Evolutionary conservation across 306 rosid species (phyloP), one percentile per base, ranked within the genome.

Genomic region (Sicyos edulis): DNA sequence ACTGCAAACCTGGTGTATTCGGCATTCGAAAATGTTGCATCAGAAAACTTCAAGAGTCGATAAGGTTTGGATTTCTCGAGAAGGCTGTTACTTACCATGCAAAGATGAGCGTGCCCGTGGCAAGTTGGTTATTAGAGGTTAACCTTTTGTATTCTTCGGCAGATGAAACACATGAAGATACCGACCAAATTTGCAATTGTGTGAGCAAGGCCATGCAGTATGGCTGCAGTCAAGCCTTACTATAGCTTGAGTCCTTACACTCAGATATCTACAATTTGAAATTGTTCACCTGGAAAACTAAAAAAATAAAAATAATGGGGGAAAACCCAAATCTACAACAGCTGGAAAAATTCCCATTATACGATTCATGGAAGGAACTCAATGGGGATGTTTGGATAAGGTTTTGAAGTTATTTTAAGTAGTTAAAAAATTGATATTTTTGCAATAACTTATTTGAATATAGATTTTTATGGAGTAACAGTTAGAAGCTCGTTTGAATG

Each of bases 211-310:
- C 40, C 82, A 61, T 88, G 78, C 29, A 26, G 29, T 26, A 26
- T 77, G 0, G 87, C 78, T 42, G 99, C 97, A 51, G 86, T 84
- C 68, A 91, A 26, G 16, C 97, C 97, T 37, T 88, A 79, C 81
- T 90, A 54, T 82, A 75, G 80, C 96, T 88, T 40, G 91, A 5
- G 37, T 32, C 37, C 37, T 32, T 32, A 32, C 37, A 32, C 37
- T 4, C 37, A 26, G 29, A 26, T 26, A 26, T 26, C 29, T 26
- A 26, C 29, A 26, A 26, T 26, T 26, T 26, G 29, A 26, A 26
- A 76, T 87, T 88, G 75, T 87, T 85, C 54, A 80, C 87, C 97
- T 88, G 77, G 16, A 26, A 26, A 26, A 26, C 29, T 26, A 26
- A 55, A 51, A 74, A 29, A 15, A 22, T 5, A 45, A 59, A 21